A percentile compares a stretch with the other conserved stretches of the same genome.
phyloP scores from a whole-genome alignment of 192 early-diverging fungal genomes.

The Chytriomyces sp. region DNA sequence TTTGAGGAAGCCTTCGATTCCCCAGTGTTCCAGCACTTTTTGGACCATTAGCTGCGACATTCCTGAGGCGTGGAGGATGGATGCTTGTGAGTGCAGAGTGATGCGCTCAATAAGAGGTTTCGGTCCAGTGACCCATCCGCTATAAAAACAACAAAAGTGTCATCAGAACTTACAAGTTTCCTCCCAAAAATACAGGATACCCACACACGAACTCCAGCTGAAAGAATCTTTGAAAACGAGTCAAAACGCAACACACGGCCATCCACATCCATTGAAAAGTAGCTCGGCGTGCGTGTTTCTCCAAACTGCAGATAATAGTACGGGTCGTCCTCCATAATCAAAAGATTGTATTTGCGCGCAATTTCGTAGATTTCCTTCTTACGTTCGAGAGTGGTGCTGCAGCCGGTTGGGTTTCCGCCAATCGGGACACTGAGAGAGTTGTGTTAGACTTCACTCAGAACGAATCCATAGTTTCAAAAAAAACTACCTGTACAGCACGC shows the following conservation, averaged over 20 bases:
- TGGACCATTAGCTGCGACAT: slow-evolving; percentile 79
- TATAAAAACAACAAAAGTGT: too few relatives aligned
- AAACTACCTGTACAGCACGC: slow-evolving; percentile 31
- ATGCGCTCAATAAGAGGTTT: slow-evolving; percentile 77
- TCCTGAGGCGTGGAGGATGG: slow-evolving; percentile 83
- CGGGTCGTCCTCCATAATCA: slow-evolving; percentile 95
- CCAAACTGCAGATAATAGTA: slow-evolving; percentile 85
- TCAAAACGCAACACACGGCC: slow-evolving; percentile 90
- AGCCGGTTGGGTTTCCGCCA: slow-evolving; percentile 91
- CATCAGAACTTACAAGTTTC: too few relatives aligned
- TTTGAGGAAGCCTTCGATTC: slow-evolving; percentile 75
- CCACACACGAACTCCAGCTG: slow-evolving; percentile 77
- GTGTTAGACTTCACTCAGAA: too few relatives aligned
- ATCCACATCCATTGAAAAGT: slow-evolving; percentile 89
- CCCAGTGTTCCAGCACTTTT: slow-evolving; percentile 78
- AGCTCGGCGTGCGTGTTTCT: slow-evolving; percentile 64
- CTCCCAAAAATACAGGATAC: too few relatives aligned
- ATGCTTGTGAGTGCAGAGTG: slow-evolving; percentile 78
- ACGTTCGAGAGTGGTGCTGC: slow-evolving; percentile 76
- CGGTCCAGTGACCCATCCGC: slow-evolving; percentile 57
- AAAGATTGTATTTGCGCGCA: slow-evolving; percentile 73
- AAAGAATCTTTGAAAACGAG: slow-evolving; percentile 90
- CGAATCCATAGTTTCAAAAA: too few relatives aligned
- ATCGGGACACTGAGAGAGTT: slow-evolving; percentile 67
- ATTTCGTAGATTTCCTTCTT: slow-evolving; percentile 80